Evolutionary conservation across 176 grass and related monocot species (phyloP), one percentile per base, ranked within the genome.

Genomic region (Carex parvula): DNA sequence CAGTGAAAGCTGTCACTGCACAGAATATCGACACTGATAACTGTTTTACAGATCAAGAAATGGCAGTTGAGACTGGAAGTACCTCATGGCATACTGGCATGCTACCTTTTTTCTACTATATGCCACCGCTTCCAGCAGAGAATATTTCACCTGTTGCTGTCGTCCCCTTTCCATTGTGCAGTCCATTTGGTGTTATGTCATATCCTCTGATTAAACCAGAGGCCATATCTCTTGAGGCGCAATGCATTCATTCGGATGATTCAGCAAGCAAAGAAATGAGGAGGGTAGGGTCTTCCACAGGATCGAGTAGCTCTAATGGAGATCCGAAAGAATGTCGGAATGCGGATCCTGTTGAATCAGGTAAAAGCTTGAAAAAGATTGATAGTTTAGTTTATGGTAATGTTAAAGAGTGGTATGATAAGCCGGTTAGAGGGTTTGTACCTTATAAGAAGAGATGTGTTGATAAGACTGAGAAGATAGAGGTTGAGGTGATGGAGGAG

Each of bases 401-500:
- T 75, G 60, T 85, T 87, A 74, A 85, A 66, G n/a, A 52, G 2
- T 48, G 80, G 50, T 3, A 81, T 9, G 71, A 21, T 13, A 48
- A 52, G 3, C 56, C 88, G 21, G 64, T 58, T 61, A 87, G 77
- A 86, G 88, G 93, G 30, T 93, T 93, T 89, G 61, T 94, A 16
- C 91, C 93, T 16, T 95, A 89, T 82, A 89, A 86, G 69, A 89
- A 86, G 69, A 90, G 81, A 70, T 88, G 86, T 8, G 30, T 69
- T 8, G 84, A 55, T 39, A 84, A 90, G 61, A 93, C 65, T 3
- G 46, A 83, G 83, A 57, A 41, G 46, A 54, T 85, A 33, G 81
- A 76, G 35, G 18, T 58, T 20, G 33, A 79, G 41, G 56, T 2
- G 2, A 5, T 22, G 18, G 62, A 24, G 1, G 83, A 88, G 30